Evolutionary conservation across 495 filamentous ascomycete genomes (phyloP).

Genomic region (Podospora anserina): DNA sequence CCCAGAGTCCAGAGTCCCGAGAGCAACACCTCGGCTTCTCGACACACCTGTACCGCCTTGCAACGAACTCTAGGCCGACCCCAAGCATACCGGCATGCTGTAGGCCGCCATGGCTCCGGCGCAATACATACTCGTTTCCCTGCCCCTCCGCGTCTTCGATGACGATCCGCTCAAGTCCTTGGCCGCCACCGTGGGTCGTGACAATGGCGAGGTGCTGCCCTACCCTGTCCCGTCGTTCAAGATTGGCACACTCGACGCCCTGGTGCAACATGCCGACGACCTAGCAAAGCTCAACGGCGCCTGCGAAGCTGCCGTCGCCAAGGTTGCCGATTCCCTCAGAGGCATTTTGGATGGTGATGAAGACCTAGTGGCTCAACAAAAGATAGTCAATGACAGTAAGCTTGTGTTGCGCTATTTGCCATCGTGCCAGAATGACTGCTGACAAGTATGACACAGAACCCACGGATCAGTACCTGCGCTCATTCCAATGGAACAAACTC

Average conservation of each 20-base stretch:
- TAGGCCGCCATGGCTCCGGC: constrained; percentile 36
- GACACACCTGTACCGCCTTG: neutral
- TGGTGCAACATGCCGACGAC: constrained; percentile 97
- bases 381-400: constrained; percentile 94
- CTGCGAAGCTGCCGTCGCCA: constrained; percentile 79
- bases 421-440: constrained; percentile 14
- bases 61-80: neutral
- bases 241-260: constrained; percentile 90
- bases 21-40: neutral
- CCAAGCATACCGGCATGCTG: constrained; percentile 10
- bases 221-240: constrained; percentile 93
- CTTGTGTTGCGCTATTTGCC: neutral
- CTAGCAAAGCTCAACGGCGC: constrained; percentile 77
- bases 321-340: constrained; percentile 82
- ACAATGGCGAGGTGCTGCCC: constrained; percentile 71
- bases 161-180: constrained; percentile 79
- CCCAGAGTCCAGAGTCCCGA: neutral
- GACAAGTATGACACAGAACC: constrained; percentile 58
- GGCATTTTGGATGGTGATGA: constrained; percentile 79
- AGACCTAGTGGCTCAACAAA: constrained; percentile 76
- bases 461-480: constrained; percentile 84
- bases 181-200: constrained; percentile 64
- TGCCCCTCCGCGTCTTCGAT: constrained; percentile 48
- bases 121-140: constrained; percentile 47
- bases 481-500: constrained; percentile 93